phyloP scores from a whole-genome alignment of 148 eudicot genomes.

The Camellia japonica region DNA sequence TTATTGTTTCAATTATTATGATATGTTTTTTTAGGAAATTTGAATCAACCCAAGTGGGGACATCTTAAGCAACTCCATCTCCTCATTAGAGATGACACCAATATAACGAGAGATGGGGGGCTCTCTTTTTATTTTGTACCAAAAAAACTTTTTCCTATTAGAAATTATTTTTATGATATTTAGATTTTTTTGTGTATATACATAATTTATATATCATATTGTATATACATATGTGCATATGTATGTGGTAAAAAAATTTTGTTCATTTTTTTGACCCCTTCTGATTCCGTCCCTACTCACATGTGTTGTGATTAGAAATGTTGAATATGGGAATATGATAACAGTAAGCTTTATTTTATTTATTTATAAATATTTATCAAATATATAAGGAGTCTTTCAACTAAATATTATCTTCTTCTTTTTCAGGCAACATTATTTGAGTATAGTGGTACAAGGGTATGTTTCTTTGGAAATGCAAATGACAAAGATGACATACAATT shows the following conservation, averaged over 20 bases:
- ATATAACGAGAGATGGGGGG: too few species aligned
- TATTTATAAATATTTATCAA: not conserved
- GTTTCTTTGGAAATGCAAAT: slow-evolving; percentile 42
- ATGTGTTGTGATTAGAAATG: slow-evolving; percentile 14
- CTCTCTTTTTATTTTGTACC: too few species aligned
- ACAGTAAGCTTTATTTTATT: not conserved
- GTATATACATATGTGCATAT: too few species aligned
- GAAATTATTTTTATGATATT: too few species aligned
- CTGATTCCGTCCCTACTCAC: not conserved
- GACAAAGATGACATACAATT: slow-evolving; percentile 17
- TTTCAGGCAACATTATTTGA: slow-evolving; percentile 34
- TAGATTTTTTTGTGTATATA: too few species aligned
- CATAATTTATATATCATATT: too few species aligned
- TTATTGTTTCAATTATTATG: too few species aligned
- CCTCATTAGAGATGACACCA: slow-evolving; percentile 17
- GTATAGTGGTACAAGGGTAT: slow-evolving; percentile 18
- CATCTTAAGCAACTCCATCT: slow-evolving; percentile 38
- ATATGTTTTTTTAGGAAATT: slow-evolving; percentile 13
- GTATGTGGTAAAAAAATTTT: too few species aligned
- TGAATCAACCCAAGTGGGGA: slow-evolving; percentile 45
- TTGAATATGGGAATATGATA: not conserved
- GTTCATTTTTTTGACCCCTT: too few species aligned
- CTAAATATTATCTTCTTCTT: not conserved
- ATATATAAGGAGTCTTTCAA: not conserved
- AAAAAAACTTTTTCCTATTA: too few species aligned